Conservation (phyloP, 1,284 basidiomycete species). For the Termitomyces sp. region DNA sequence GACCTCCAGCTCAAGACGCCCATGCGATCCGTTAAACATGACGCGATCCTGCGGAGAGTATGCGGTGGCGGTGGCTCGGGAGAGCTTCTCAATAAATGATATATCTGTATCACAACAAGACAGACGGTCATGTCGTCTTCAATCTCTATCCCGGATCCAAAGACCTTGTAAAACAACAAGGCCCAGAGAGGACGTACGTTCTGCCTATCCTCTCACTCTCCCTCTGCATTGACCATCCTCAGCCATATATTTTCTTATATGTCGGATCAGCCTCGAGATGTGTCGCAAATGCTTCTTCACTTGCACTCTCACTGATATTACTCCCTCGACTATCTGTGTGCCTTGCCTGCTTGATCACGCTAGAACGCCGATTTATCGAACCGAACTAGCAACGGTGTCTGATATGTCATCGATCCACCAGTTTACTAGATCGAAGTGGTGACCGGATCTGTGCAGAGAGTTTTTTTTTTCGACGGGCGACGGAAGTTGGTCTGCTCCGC, state of each 20-base stretch:
- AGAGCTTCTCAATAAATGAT: slow-evolving; percentile 30
- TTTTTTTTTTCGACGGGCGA: no score
- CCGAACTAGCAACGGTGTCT: slow-evolving; percentile 38
- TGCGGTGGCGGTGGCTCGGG: slow-evolving; percentile 21
- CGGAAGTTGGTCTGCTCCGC: slow-evolving; percentile 53
- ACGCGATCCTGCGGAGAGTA: slow-evolving; percentile 43
- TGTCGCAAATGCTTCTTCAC: slow-evolving; percentile 43
- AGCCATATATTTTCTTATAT: slow-evolving; percentile 40
- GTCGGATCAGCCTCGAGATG: slow-evolving; percentile 41
- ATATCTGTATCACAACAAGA: slow-evolving; percentile 46
- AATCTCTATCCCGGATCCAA: slow-evolving; percentile 46
- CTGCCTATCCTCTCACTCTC: slow-evolving; percentile 34
- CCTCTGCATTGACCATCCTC: slow-evolving; percentile 28
- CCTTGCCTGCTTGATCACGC: slow-evolving; percentile 40
- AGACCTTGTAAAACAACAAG: slow-evolving; percentile 28
- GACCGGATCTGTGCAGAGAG: slow-evolving; percentile 51
- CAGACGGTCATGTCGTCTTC: slow-evolving; percentile 53
- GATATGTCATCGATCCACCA: no score
- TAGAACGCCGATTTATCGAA: slow-evolving; percentile 48
- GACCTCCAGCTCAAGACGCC: slow-evolving; percentile 49
- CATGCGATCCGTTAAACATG: slow-evolving; percentile 50
- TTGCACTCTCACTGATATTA: slow-evolving; percentile 42
- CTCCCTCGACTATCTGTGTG: slow-evolving; percentile 44
- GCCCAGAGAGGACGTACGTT: slow-evolving; percentile 25
- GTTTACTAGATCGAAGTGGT: slow-evolving; percentile 50